Base-by-base conservation (phyloP, 257 asterid genomes). In the Penstemon eatonii region DNA sequence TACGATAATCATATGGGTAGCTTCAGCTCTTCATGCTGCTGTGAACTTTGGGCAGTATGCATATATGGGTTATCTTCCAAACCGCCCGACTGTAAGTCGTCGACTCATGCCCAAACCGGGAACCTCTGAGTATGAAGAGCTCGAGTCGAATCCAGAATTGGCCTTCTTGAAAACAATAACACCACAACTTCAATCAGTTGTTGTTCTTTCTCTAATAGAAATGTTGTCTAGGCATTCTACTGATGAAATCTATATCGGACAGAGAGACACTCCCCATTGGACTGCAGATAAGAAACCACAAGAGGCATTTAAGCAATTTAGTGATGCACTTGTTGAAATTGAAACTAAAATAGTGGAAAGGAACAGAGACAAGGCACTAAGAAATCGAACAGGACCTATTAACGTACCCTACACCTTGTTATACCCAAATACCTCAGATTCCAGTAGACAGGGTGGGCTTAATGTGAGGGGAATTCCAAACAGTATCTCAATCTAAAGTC, bases 11-110 rank as follows among this genome's bases (percentile, higher is more conserved):
- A 86, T 89, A 36, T 89, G 96, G 96, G 74, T 86, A 4, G 92
- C 93, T 10, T 85, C 96, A 1, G 96, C 95, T 45, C 96, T 87
- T 56, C 96, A 89, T 12, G 96, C 96, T 40, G 95, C 96, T 0
- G 86, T 89, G 33, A 87, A 90, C 15, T 90, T 85, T 15, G 96
- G 93, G 4, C 96, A 87, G 57, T 87, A 90, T 59, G 80, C 92
- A 63, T 90, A 87, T 57, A 95, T 88, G 0, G 96, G 96, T 9
- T 90, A 77, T 63, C 88, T 90, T 8, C 96, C 96, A 1, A 90
- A 90, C 65, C 85, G 96, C 7, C 96, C 96, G 40, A 84, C 93
- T 0, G 75, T 86, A 0, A 87, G 95, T 85, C 89, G 96, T 0
- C 66, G 84, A 7, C 75, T 85, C 85, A 82, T 90, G 89, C 95